Evolutionary conservation across 2,329 filamentous ascomycete genomes (phyloP).

Genomic region (Aspergillus sp.): DNA sequence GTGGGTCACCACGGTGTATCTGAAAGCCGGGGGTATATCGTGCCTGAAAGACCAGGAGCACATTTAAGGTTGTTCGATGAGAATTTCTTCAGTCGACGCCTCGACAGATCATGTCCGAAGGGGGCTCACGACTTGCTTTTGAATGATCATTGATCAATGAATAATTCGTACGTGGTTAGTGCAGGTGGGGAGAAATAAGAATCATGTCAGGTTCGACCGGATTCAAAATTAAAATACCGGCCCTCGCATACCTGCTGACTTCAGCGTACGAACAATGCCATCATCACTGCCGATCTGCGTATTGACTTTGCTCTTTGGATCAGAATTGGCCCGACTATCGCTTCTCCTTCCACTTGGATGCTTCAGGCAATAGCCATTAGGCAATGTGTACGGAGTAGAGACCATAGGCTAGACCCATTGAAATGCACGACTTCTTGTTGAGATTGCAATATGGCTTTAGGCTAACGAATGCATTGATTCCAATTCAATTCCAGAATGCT

Average conservation of each 20-base stretch:
- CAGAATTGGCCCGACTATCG: background rate
- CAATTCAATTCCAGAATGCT: too few species aligned
- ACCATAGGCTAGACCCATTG: too few species aligned
- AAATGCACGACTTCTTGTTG: too few species aligned
- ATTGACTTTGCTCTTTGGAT: background rate
- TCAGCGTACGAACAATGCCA: background rate
- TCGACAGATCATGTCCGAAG: too few species aligned
- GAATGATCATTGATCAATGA: background rate
- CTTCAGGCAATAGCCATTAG: too few species aligned
- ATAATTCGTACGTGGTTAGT: background rate
- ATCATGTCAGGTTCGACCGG: constrained; percentile 16
- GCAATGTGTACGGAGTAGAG: too few species aligned
- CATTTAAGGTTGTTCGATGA: background rate
- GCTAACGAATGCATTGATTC: too few species aligned
- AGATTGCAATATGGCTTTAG: too few species aligned
- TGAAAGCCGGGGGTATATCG: background rate
- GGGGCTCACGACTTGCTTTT: background rate
- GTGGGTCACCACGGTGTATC: too few species aligned
- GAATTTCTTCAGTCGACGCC: background rate
- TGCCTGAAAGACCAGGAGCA: background rate
- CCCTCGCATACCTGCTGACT: too few species aligned
- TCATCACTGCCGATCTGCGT: background rate
- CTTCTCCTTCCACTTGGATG: too few species aligned
- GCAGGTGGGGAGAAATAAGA: constrained; percentile 20
- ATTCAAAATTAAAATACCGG: too few species aligned